Percentiles rank a stretch among this genome's conserved stretches.
phyloP scores from a whole-genome alignment of 495 filamentous ascomycete species.

The Thozetella sp. region DNA sequence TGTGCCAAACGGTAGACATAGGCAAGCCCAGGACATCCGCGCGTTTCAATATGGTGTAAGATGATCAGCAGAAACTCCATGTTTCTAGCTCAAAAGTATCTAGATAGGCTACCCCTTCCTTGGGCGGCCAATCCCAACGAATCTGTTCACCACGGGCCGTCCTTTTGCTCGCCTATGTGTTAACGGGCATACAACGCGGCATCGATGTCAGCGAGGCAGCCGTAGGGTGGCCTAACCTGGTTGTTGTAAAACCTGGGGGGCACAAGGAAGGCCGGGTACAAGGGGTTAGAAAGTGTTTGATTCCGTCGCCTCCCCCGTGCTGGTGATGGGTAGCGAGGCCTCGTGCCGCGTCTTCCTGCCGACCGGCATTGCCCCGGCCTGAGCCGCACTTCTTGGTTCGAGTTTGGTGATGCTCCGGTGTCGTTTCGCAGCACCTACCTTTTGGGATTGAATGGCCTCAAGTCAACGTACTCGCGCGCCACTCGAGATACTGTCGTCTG shows the following conservation, averaged over 20 bases:
- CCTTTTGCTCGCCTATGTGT: too few species aligned
- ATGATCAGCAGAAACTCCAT: too few species aligned
- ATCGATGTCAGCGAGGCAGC: neutral
- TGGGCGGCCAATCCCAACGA: too few species aligned
- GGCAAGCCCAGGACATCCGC: too few species aligned
- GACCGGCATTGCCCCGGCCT: neutral
- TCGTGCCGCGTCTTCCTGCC: neutral
- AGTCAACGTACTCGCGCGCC: neutral
- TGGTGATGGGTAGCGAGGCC: neutral
- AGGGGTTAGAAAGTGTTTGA: neutral
- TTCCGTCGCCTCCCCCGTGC: neutral
- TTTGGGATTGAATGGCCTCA: neutral
- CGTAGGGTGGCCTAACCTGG: neutral
- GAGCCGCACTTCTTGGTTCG: neutral
- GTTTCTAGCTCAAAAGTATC: too few species aligned
- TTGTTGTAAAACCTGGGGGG: neutral
- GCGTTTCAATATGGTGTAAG: too few species aligned
- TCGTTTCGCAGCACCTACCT: neutral
- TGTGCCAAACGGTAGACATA: neutral
- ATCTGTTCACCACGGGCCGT: too few species aligned
- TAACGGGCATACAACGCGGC: too few species aligned
- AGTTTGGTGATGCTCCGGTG: neutral
- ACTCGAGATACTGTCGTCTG: neutral
- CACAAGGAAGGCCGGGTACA: neutral
- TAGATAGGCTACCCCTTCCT: too few species aligned